Evolutionary conservation across 1,284 basidiomycete species (phyloP), one percentile per base, ranked within the genome.

Genomic region (Apiotrichum mycotoxinovorans): DNA sequence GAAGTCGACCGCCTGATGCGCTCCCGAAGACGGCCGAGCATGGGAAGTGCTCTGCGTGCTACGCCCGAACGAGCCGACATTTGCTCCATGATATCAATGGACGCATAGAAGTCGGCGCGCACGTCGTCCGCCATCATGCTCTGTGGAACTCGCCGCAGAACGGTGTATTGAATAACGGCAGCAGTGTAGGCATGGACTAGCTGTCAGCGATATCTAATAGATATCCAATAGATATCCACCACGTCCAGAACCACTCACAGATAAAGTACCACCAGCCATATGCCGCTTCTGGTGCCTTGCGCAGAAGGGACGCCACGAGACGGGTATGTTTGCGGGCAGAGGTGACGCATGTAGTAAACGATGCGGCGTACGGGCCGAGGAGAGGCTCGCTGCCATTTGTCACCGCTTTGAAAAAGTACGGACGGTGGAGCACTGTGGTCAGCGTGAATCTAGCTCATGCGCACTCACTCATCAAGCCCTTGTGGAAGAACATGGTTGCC

Each of bases 81-180:
- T 40, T 62, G 56, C 23, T 53, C 56, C 38, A 66, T 56, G 14
- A 64, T 57, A 34, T 58, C 52, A 47, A 54, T 51, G 9, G 63
- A 54, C 3, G 51, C 46, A 15, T 53, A 42, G 35, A 66, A 66
- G 52, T 64, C 60, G 33, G 54, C 51, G 10, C 63, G 60, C 22
- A 64, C 62, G 34, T 66, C 65, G 35, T 63, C 58, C 12, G 60
- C 61, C 58, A 66, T 61, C 58, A 66, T 65, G 52, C 60, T 58
- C 4, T 45, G 33, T 7, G 65, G 65, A 2, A 60, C 62, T 4
- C 61, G 61, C 4, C 64, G 53, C 35, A 66, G 34, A 0, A 66
- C 65, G 0, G 53, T 58, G 42, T 60, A 56, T 34, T 65, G 63
- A 41, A 66, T 66, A 4, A 64, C 59, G 3, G 61, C 61, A n/a